Conservation (phyloP, 2,329 filamentous ascomycete genomes). For the Orbilia brochopaga region DNA sequence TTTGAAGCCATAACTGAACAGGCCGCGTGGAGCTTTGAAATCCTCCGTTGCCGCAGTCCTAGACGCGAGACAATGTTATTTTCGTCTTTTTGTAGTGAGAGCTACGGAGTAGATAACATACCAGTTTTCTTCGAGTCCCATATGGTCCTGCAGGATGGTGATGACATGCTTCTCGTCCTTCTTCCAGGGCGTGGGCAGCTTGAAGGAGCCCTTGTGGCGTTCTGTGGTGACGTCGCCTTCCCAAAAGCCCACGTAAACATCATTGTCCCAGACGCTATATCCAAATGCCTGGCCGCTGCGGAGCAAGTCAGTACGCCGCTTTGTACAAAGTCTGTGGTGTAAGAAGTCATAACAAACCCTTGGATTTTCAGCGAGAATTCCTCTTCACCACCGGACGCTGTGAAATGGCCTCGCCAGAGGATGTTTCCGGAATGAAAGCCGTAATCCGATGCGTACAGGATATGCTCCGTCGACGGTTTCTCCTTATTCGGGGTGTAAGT, state of each 20-base stretch:
- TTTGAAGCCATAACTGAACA: constrained; percentile 67
- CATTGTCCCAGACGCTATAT: constrained; percentile 70
- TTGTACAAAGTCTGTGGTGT: not conserved
- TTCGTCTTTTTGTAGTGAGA: too few species aligned
- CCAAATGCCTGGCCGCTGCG: constrained; percentile 68
- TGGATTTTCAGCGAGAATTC: constrained; percentile 67
- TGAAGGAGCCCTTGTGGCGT: constrained; percentile 65
- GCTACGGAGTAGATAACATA: too few species aligned
- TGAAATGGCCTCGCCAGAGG: constrained; percentile 73
- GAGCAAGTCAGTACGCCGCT: not conserved
- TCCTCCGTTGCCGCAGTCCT: constrained; percentile 64
- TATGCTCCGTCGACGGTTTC: constrained; percentile 67
- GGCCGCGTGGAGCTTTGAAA: constrained; percentile 65
- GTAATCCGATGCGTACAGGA: constrained; percentile 74
- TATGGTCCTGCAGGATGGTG: constrained; percentile 75
- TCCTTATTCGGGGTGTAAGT: constrained; percentile 68
- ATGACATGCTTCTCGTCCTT: constrained; percentile 66
- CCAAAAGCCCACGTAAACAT: constrained; percentile 70
- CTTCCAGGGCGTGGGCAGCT: constrained; percentile 62
- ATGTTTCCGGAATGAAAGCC: constrained; percentile 74
- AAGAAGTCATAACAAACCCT: constrained; percentile 55
- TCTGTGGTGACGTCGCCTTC: constrained; percentile 63
- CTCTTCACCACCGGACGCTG: constrained; percentile 67
- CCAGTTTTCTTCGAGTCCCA: constrained; percentile 73
- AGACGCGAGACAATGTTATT: not conserved